Evolutionary conservation across 768 basidiomycete genomes (phyloP).

Genomic region (Panellus pusillus): DNA sequence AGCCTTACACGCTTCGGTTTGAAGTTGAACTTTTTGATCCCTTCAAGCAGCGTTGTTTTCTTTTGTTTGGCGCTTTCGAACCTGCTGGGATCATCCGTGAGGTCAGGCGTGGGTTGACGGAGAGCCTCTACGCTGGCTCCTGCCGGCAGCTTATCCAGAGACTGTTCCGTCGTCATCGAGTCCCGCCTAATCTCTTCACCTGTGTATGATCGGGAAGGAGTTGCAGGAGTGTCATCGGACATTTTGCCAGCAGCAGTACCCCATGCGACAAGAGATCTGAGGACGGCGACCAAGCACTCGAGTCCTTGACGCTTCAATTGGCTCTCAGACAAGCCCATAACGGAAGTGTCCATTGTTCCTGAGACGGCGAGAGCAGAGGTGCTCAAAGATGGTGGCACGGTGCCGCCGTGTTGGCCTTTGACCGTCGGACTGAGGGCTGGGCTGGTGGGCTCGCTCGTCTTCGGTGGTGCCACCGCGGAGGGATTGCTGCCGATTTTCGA

Average conservation of each 20-base stretch:
- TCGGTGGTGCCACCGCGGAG: slow-evolving; percentile 46
- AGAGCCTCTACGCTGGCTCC: slow-evolving; percentile 53
- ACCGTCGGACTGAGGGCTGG: slow-evolving; percentile 57
- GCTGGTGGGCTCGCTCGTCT: slow-evolving; percentile 57
- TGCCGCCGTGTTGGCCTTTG: slow-evolving; percentile 37
- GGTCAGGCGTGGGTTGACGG: slow-evolving; percentile 73
- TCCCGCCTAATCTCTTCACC: slow-evolving; percentile 58
- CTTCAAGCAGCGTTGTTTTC: slow-evolving; percentile 92
- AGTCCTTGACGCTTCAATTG: slow-evolving; percentile 89
- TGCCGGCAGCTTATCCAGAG: slow-evolving; percentile 53
- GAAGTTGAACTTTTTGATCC: slow-evolving; percentile 97
- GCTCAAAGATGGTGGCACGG: slow-evolving; percentile 56
- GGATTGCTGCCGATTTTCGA: slow-evolving; percentile 82
- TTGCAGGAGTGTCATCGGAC: slow-evolving; percentile 39
- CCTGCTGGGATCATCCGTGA: slow-evolving; percentile 83
- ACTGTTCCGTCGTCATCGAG: slow-evolving; percentile 54
- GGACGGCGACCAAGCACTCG: slow-evolving; percentile 88
- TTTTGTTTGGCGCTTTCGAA: slow-evolving; percentile 97
- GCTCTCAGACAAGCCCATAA: slow-evolving; percentile 72
- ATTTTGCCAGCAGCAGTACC: slow-evolving; percentile 59
- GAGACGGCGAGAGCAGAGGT: slow-evolving; percentile 65
- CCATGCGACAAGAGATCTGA: slow-evolving; percentile 92
- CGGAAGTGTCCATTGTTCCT: slow-evolving; percentile 65
- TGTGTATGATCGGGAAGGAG: slow-evolving; percentile 43
- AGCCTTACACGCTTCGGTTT: slow-evolving; percentile 88